phyloP scores from a whole-genome alignment of 768 basidiomycete genomes.

The Dentipellis fragilis region DNA sequence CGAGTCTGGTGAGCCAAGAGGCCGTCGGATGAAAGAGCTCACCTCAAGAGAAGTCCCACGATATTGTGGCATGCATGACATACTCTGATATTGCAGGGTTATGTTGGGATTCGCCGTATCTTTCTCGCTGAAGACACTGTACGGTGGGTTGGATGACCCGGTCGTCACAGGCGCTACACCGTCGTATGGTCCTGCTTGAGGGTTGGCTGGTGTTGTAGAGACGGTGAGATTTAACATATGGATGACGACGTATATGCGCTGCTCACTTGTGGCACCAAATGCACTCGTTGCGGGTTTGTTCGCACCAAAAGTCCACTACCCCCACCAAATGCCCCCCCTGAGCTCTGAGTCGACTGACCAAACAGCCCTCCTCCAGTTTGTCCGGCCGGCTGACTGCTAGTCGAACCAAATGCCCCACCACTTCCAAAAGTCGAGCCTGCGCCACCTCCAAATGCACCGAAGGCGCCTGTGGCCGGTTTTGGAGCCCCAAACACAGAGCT shows the following conservation, averaged over 20 bases:
- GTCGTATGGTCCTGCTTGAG: conserved; percentile 21
- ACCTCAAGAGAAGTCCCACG: conserved; percentile 56
- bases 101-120: conserved; percentile 37
- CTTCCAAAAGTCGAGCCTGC: conserved; percentile 42
- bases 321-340: conserved; percentile 22
- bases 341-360: conserved; percentile 36
- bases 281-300: conserved; percentile 28
- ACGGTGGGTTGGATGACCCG: conserved; percentile 62
- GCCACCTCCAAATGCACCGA: conserved; percentile 66
- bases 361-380: conserved; percentile 47
- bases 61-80: conserved; percentile 73
- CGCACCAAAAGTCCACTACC: conserved; percentile 27
- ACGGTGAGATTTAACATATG: background rate
- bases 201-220: conserved; percentile 16
- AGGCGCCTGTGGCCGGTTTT: conserved; percentile 58
- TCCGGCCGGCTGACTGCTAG: conserved; percentile 16
- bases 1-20: background rate
- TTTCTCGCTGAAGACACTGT: conserved; percentile 51
- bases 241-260: background rate
- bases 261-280: conserved; percentile 33
- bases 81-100: conserved; percentile 70
- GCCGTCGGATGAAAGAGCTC: conserved; percentile 13
- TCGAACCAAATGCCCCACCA: conserved; percentile 32
- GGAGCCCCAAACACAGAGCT: conserved; percentile 48
- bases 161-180: conserved; percentile 48